Base-by-base conservation (phyloP, 305 asterid genomes). In the Fraxinus sp. region DNA sequence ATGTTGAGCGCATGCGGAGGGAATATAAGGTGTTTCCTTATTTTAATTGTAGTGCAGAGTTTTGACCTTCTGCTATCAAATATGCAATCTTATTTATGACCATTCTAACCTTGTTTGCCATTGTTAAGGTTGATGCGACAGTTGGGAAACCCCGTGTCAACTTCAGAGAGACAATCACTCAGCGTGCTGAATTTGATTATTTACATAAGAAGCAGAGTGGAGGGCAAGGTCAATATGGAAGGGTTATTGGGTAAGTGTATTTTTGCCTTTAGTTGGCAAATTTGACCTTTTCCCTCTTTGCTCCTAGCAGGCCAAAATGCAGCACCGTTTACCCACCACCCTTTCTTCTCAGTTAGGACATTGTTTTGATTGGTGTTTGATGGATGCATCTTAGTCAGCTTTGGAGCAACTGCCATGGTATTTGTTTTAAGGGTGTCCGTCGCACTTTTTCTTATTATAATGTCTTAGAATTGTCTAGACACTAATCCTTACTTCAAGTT, bases 161-260 rank as follows among this genome's bases (percentile, higher is more conserved):
- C 88, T 95, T 94, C 88, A 92, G 99, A 86, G 99, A 96, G 89
- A 91, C 99, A 76, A 89, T 96, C 85, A 94, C 99, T 72, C 97
- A 93, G 83, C 95, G 93, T 83, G 97, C 97, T 49, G 95, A 92
- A 72, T 96, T 94, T 86, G 99, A 96, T 87, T 96, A 96, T 89
- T 85, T 94, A 85, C 99, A 96, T 87, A 96, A 94, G 91, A 96
- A 96, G 85, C 99, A 96, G 91, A 94, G 97, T 88, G 99, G 99
- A 79, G 99, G 99, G 81, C 95, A 91, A 80, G 99, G 99, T 81
- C 99, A 96, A 86, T 96, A 94, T 75, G 99, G 99, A 86, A 90
- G 97, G 84, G 98, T 96, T 78, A 90, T 84, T 68, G 99, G 98
- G 99, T 94, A 89, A 87, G 90, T 66, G 62, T 70, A 68, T 39